Evolutionary conservation across 148 eudicot species (phyloP), one percentile per base, ranked within the genome.

Genomic region (Oxyria digyna): DNA sequence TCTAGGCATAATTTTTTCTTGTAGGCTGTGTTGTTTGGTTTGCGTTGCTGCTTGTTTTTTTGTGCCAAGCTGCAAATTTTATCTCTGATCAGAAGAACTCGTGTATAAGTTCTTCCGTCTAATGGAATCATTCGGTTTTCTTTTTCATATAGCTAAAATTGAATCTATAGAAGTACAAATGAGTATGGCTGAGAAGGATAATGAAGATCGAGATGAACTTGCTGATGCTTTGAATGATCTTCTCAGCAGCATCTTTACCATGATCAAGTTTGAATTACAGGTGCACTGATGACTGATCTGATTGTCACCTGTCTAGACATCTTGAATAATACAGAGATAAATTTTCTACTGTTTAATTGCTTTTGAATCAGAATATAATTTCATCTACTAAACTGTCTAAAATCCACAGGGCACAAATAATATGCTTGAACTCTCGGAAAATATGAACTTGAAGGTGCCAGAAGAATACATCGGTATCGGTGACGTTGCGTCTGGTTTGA

Each of bases 231-330:
- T 89, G 20, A 81, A 81, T 49, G 87, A 84, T 80, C 96, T 92
- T 37, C 86, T 92, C 74, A 75, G 74, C 62, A 85, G 81, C 52
- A 89, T 92, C 72, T 92, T 91, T 72, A 67, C 84, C 62, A 80
- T 87, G 87, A 73, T 89, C 76, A 87, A 85, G 74, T 85, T 85
- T 76, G 98, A 92, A 68, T 91, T 92, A 69, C 91, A 89, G 93
- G 96, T 87, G 42, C 66, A 32, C 20, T 27, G 52, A 63, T 31
- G 6, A 29, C 4, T 27, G 31, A 46, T 0, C 17, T n/a, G n/a
- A n/a, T n/a, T n/a, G n/a, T n/a, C n/a, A n/a, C n/a, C n/a, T n/a
- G n/a, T n/a, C n/a, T n/a, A n/a, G 48, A 43, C 48, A 43, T 15
- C 18, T 0, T 43, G 48, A 43, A 43, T 14, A 15, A 17, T n/a